Percentiles rank a stretch among this genome's conserved stretches.
phyloP scores from a whole-genome alignment of 2,329 filamentous ascomycete species.

The Stagonosporopsis cucurbitacearum region DNA sequence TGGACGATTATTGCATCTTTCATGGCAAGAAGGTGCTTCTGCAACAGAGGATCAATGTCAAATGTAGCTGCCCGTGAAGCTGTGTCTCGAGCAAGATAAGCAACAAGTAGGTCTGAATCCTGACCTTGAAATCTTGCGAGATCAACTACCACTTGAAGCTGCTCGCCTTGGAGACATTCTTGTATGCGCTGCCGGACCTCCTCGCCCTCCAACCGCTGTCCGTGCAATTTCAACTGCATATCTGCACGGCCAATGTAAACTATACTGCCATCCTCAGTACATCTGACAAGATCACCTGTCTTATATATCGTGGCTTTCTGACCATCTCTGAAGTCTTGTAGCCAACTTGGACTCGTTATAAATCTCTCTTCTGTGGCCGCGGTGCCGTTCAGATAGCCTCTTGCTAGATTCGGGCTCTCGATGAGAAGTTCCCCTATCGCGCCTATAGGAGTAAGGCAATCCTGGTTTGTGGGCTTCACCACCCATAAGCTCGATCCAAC shows the following conservation, averaged over 20 bases:
- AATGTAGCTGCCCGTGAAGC: too few relatives aligned
- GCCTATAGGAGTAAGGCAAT: conserved; percentile 27
- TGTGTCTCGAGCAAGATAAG: too few relatives aligned
- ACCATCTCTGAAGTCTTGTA: not conserved
- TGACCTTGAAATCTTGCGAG: not conserved
- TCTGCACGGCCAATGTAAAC: conserved; percentile 31
- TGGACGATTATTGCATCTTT: not conserved
- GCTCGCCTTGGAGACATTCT: not conserved
- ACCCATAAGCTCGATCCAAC: not conserved
- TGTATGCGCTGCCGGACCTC: conserved; percentile 7
- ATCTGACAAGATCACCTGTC: conserved; percentile 33
- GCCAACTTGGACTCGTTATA: not conserved
- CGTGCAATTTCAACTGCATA: conserved; percentile 38
- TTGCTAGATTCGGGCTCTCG: conserved; percentile 56
- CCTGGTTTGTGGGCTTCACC: conserved; percentile 8
- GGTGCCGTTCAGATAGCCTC: conserved; percentile 25
- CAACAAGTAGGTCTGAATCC: too few relatives aligned
- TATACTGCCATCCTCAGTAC: conserved; percentile 53
- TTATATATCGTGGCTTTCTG: not conserved
- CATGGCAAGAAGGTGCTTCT: too few relatives aligned
- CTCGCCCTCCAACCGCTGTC: conserved; percentile 32
- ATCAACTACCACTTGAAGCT: conserved; percentile 4
- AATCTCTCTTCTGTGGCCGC: not conserved
- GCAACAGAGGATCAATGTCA: too few relatives aligned
- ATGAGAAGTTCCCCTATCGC: conserved; percentile 59